A percentile compares a stretch with the other conserved stretches of the same genome.
Evolutionary conservation across 148 eudicot genomes (phyloP).

Genomic region (Diospyros kaki): DNA sequence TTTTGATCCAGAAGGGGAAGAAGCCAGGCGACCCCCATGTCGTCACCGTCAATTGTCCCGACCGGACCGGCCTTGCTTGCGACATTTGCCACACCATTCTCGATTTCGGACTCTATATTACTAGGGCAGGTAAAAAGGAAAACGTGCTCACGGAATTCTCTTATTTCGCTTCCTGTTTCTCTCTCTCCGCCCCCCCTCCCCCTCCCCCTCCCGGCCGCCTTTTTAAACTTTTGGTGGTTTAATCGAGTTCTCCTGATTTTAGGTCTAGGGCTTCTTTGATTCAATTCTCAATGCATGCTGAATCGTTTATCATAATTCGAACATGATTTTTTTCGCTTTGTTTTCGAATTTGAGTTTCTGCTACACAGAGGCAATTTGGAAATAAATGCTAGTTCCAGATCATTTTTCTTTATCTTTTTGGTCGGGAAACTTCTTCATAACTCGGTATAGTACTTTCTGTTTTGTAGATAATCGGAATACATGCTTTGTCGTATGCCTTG

Average conservation of each 20-base stretch:
- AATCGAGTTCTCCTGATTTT: not conserved
- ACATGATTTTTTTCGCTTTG: not conserved
- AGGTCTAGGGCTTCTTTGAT: not conserved
- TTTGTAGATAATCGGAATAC: too few relatives aligned
- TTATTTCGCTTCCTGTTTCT: not conserved
- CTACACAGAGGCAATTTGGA: too few relatives aligned
- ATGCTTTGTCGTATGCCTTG: too few relatives aligned
- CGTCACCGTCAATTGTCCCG: conserved; percentile 80
- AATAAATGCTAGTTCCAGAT: too few relatives aligned
- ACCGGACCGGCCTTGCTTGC: conserved; percentile 68
- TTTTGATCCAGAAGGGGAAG: conserved; percentile 57
- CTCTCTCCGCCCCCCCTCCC: too few relatives aligned
- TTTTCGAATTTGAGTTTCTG: too few relatives aligned
- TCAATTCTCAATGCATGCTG: not conserved
- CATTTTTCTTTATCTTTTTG: too few relatives aligned
- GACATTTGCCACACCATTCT: conserved; percentile 73
- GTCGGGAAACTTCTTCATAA: too few relatives aligned
- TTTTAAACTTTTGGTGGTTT: not conserved
- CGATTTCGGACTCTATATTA: conserved; percentile 63
- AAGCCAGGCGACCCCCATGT: conserved; percentile 53
- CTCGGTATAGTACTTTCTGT: too few relatives aligned
- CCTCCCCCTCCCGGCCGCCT: too few relatives aligned
- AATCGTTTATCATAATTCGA: not conserved
- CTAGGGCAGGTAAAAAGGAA: conserved; percentile 52
- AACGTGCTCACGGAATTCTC: not conserved